Evolutionary conservation across 2,329 filamentous ascomycete genomes (phyloP).

Genomic region (Colletotrichum sp.): DNA sequence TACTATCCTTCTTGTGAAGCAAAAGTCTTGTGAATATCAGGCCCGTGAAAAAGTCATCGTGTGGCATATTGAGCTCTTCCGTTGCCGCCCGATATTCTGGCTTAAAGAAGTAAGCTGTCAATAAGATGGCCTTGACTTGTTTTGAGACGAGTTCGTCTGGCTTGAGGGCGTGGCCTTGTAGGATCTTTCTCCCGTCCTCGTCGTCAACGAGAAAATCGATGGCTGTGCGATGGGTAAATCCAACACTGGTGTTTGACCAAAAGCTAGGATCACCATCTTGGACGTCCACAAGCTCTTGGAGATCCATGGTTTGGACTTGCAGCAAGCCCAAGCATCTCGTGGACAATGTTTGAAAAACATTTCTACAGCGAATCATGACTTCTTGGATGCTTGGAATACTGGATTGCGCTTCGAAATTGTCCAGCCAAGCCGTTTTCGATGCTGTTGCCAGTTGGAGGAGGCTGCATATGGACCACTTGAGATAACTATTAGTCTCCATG

Average conservation of each 20-base stretch:
- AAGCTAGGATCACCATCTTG: neutral
- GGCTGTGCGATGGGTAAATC: neutral
- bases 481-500: neutral
- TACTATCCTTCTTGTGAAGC: neutral
- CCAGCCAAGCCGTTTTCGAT: neutral
- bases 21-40: neutral
- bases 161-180: neutral
- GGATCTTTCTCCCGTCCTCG: neutral
- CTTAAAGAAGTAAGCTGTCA: neutral
- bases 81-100: neutral
- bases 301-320: neutral
- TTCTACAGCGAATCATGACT: neutral
- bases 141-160: neutral
- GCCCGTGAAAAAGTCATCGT: fast-evolving
- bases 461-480: neutral
- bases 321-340: neutral
- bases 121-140: neutral
- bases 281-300: neutral
- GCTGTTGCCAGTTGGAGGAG: neutral
- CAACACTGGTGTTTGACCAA: neutral
- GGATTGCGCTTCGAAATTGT: neutral
- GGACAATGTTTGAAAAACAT: neutral
- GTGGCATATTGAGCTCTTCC: fast-evolving
- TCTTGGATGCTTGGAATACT: neutral
- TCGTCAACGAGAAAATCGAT: neutral